A percentile compares a stretch with the other conserved stretches of the same genome.
Conservation (phyloP, 73 alveolate species). For the Uronychia setigera region DNA sequence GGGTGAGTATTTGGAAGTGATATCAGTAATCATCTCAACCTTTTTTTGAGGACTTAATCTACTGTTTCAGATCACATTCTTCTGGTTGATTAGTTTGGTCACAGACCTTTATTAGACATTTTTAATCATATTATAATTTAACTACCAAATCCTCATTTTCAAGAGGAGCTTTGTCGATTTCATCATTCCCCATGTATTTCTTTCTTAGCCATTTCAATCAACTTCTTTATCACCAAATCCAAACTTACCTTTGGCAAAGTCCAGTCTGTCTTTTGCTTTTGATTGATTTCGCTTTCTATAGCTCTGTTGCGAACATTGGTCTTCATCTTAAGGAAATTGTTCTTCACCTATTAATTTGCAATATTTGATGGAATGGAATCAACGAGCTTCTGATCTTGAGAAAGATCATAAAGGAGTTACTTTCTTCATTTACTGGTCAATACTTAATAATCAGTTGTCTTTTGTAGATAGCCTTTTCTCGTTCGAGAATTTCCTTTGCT, state of each 20-base stretch:
- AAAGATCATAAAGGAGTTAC: background rate
- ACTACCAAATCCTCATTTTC: background rate
- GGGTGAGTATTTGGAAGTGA: background rate
- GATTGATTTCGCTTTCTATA: background rate
- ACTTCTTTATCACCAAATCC: background rate
- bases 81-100: background rate
- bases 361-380: background rate
- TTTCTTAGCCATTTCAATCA: background rate
- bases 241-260: background rate
- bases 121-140: too few relatives aligned
- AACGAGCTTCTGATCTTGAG: background rate
- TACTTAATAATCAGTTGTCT: background rate
- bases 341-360: background rate
- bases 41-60: background rate
- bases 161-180: too few relatives aligned
- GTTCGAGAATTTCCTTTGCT: background rate
- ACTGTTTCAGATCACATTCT: background rate
- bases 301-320: background rate
- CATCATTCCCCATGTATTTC: background rate
- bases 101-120: too few relatives aligned
- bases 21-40: background rate
- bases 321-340: background rate
- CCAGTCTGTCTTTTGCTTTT: background rate
- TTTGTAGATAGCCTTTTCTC: background rate
- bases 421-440: background rate